Percentiles rank a stretch among this genome's conserved stretches.
phyloP scores from a whole-genome alignment of 2,329 filamentous ascomycete genomes.

The Emericellopsis cladophorae region DNA sequence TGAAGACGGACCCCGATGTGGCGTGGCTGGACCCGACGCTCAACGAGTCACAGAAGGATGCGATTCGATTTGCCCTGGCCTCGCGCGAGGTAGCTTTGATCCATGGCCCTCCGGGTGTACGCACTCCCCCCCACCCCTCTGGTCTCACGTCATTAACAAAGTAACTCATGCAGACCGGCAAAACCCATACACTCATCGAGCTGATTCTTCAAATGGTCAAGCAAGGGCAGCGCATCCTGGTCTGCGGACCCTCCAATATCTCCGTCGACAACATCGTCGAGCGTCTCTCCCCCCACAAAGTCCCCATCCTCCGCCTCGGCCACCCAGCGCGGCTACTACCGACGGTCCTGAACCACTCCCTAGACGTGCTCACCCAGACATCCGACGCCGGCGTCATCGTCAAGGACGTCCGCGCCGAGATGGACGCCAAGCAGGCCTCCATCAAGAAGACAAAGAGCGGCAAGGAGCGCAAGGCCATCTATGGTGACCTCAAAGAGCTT shows the following conservation, averaged over 20 bases:
- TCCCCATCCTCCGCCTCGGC: constrained; percentile 79
- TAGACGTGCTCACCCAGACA: constrained; percentile 82
- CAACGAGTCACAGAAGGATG: constrained; percentile 56
- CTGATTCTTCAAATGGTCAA: constrained; percentile 83
- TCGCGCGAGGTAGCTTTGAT: constrained; percentile 77
- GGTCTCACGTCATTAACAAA: too few relatives aligned
- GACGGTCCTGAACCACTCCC: constrained; percentile 75
- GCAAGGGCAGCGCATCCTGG: constrained; percentile 61
- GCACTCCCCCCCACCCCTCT: too few relatives aligned
- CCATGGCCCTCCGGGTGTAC: constrained; percentile 77
- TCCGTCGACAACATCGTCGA: constrained; percentile 98
- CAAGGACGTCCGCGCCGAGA: constrained; percentile 78
- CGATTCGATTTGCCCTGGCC: constrained; percentile 70
- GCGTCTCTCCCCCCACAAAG: constrained; percentile 68
- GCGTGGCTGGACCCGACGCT: constrained; percentile 50
- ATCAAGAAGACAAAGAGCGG: constrained; percentile 79
- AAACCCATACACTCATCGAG: constrained; percentile 93
- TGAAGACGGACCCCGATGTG: constrained; percentile 26
- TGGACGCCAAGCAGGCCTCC: constrained; percentile 81
- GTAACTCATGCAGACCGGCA: constrained; percentile 58
- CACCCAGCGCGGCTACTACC: constrained; percentile 86
- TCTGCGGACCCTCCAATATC: constrained; percentile 96
- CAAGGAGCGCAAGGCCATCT: constrained; percentile 68
- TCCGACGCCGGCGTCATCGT: constrained; percentile 86
- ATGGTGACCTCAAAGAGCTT: constrained; percentile 71